Evolutionary conservation across 768 basidiomycete genomes (phyloP).

Genomic region (Agaricus subrufescens): DNA sequence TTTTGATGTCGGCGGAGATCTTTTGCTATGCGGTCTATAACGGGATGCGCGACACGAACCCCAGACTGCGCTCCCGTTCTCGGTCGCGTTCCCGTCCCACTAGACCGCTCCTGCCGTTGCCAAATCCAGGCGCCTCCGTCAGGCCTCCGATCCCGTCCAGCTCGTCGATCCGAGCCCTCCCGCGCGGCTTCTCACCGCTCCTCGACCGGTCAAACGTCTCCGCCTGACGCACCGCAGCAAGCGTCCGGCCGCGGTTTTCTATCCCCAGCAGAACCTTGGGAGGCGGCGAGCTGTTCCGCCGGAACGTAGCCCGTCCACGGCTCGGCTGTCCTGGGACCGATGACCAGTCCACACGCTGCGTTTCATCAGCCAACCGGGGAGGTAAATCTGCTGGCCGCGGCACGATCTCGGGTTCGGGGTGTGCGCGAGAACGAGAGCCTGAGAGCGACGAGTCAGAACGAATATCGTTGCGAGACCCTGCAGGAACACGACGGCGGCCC

Average conservation of each 20-base stretch:
- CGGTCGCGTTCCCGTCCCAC: conserved; percentile 34
- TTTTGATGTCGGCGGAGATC: background rate
- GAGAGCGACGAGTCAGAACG: conserved; percentile 29
- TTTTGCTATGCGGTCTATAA: background rate
- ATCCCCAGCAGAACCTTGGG: conserved; percentile 39
- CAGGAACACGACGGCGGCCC: conserved; percentile 43
- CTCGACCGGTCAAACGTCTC: conserved; percentile 18
- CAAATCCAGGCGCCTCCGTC: conserved; percentile 56
- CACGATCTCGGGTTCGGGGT: conserved; percentile 14
- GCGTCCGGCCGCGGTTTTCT: conserved; percentile 22
- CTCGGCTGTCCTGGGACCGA: conserved; percentile 29
- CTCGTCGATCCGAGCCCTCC: conserved; percentile 51
- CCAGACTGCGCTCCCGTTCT: conserved; percentile 18
- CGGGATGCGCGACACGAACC: conserved; percentile 1
- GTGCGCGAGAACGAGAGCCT: conserved; percentile 39
- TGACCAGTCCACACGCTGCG: conserved; percentile 31
- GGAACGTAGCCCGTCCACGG: conserved; percentile 45
- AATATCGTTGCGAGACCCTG: conserved; percentile 25
- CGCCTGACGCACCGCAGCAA: conserved; percentile 20
- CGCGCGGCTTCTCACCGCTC: conserved; percentile 36
- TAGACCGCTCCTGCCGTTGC: conserved; percentile 62
- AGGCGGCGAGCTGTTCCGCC: conserved; percentile 58
- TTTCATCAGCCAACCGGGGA: background rate
- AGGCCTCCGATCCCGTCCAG: conserved; percentile 37
- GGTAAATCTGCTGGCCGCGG: background rate